Evolutionary conservation across 2,329 filamentous ascomycete species (phyloP).

Genomic region (Cercospora canescens): DNA sequence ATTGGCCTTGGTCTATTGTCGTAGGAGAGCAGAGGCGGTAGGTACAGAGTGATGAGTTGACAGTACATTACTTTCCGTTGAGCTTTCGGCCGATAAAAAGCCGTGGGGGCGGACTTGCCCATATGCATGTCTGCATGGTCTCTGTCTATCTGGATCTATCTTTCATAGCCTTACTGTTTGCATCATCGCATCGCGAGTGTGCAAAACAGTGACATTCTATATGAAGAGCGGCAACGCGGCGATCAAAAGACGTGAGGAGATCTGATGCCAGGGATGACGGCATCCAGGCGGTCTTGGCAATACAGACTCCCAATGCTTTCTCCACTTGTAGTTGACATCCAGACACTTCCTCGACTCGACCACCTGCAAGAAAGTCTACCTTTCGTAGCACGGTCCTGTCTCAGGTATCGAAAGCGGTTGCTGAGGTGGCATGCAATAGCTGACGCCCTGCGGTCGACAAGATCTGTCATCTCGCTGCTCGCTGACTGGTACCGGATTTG

Average conservation of each 20-base stretch:
- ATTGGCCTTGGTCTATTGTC: neutral
- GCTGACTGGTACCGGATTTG: neutral
- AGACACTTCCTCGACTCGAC: neutral
- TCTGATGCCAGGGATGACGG: neutral
- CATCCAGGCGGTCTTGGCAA: neutral
- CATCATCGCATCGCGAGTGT: neutral
- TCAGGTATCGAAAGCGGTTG: neutral
- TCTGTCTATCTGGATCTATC: neutral
- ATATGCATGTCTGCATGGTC: neutral
- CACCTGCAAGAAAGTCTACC: neutral
- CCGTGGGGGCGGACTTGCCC: slow-evolving; percentile 7
- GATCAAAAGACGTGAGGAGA: neutral
- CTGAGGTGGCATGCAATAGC: neutral
- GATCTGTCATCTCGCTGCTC: slow-evolving; percentile 2
- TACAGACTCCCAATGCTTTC: slow-evolving; percentile 5
- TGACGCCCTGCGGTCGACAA: neutral
- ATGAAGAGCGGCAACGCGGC: neutral
- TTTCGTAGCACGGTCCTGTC: neutral
- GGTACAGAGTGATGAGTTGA: neutral
- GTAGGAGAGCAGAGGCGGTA: neutral
- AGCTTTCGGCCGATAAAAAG: slow-evolving; percentile 1
- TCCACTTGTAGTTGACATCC: neutral
- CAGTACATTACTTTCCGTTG: slow-evolving; percentile 4
- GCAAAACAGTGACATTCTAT: neutral
- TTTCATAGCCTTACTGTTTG: neutral